These are phyloP conservation scores for Kodamaea plutei DNA, from an alignment of 1,139 yeast species.

Conservation along the genomic window DNA sequence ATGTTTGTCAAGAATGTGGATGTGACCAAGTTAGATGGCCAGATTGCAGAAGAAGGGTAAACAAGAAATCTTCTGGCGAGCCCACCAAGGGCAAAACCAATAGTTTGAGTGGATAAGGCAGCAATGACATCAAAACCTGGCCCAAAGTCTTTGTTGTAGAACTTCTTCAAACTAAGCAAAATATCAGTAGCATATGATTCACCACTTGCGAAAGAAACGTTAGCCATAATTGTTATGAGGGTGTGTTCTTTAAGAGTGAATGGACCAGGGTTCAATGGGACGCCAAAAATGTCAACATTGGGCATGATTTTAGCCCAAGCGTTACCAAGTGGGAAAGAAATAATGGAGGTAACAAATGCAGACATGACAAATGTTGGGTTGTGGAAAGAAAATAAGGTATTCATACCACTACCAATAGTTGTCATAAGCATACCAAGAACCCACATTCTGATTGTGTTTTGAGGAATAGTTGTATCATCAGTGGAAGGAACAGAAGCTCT, in stretches of 20 bases:
- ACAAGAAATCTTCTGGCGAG: slow-evolving; percentile 52
- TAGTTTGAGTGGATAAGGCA: slow-evolving; percentile 52
- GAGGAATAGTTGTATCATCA: slow-evolving; percentile 54
- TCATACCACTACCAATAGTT: slow-evolving; percentile 59
- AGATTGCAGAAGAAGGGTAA: slow-evolving; percentile 58
- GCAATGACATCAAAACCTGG: slow-evolving; percentile 50
- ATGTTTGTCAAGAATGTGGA: slow-evolving; percentile 53
- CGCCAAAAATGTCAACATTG: slow-evolving; percentile 36
- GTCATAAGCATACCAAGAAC: slow-evolving; percentile 46
- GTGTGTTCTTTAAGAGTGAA: slow-evolving; percentile 65
- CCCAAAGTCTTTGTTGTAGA: slow-evolving; percentile 46
- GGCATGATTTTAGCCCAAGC: slow-evolving; percentile 49
- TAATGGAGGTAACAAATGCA: slow-evolving; percentile 52
- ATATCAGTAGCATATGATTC: slow-evolving; percentile 61
- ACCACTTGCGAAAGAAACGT: slow-evolving; percentile 55
- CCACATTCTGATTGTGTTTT: slow-evolving; percentile 64
- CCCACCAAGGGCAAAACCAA: slow-evolving; percentile 67
- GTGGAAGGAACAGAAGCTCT: slow-evolving; percentile 63
- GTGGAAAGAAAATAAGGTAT: slow-evolving; percentile 57
- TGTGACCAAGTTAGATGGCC: slow-evolving; percentile 58
- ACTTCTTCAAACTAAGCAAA: slow-evolving; percentile 50
- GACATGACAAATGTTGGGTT: slow-evolving; percentile 53
- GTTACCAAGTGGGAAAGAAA: slow-evolving; percentile 61
- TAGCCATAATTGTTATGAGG: slow-evolving; percentile 57
- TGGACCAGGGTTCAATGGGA: slow-evolving; percentile 57